Percentiles rank a stretch among this genome's conserved stretches.
phyloP scores from a whole-genome alignment of 2,329 filamentous ascomycete species.

The Arthrobotrys iridis region DNA sequence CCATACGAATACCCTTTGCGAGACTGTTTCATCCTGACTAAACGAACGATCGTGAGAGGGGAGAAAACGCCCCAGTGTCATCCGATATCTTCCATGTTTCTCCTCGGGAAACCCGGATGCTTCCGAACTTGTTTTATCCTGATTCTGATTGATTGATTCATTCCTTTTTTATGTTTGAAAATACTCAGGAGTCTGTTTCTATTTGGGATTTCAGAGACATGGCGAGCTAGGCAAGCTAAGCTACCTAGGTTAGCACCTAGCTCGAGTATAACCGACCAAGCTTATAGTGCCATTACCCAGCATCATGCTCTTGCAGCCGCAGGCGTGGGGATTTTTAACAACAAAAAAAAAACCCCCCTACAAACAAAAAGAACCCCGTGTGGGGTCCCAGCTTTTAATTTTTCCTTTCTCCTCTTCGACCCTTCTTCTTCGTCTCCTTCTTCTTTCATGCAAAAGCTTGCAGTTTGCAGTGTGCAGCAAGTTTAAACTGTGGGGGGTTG shows the following conservation, averaged over 20 bases:
- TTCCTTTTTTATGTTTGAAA: not conserved
- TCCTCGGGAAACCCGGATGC: slow-evolving; percentile 4
- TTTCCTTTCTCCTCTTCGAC: too few species aligned
- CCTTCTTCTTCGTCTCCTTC: too few species aligned
- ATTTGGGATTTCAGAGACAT: not conserved
- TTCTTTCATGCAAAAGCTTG: too few species aligned
- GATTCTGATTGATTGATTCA: too few species aligned
- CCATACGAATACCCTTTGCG: not conserved
- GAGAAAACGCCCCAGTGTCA: not conserved
- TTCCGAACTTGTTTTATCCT: not conserved
- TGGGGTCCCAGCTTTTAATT: too few species aligned
- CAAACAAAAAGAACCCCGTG: too few species aligned
- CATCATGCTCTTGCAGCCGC: too few species aligned
- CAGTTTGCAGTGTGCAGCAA: too few species aligned
- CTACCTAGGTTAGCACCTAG: not conserved
- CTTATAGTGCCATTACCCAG: too few species aligned
- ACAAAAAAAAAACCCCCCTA: too few species aligned
- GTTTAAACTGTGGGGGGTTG: too few species aligned
- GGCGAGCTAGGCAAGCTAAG: not conserved
- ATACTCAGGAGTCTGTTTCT: not conserved
- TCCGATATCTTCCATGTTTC: slow-evolving; percentile 4
- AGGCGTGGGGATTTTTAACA: too few species aligned
- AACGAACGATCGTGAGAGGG: not conserved
- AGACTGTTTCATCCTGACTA: slow-evolving; percentile 15
- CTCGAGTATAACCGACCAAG: not conserved